Conservation (phyloP, 805 yeast genomes). For the Metschnikowia henanensis region DNA sequence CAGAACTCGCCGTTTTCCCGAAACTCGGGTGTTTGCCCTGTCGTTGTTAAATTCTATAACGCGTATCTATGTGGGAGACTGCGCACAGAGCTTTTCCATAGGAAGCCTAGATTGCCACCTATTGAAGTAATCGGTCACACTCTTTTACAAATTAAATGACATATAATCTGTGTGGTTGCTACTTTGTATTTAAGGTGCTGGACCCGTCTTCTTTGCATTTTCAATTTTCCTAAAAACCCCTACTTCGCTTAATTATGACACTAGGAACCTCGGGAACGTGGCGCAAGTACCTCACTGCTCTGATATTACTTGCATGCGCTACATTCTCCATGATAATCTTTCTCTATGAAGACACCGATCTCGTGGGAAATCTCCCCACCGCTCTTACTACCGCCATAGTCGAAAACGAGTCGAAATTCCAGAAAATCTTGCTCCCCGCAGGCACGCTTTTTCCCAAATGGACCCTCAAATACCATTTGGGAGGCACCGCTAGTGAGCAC, state of each 20-base stretch:
- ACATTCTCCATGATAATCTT: constrained; percentile 1
- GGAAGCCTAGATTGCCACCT: too few species aligned
- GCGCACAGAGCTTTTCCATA: too few species aligned
- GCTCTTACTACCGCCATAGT: background rate
- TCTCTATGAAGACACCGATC: background rate
- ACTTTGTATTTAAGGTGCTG: too few species aligned
- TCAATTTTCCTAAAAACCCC: too few species aligned
- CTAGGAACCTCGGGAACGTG: background rate
- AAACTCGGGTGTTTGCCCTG: too few species aligned
- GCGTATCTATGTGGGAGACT: too few species aligned
- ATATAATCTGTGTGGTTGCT: too few species aligned
- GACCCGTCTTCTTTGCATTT: background rate
- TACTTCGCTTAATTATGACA: background rate
- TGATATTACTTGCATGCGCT: background rate
- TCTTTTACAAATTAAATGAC: too few species aligned
- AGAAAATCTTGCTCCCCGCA: constrained; percentile 8
- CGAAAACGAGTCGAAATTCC: constrained; percentile 1
- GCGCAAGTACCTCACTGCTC: background rate
- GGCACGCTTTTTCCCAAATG: constrained; percentile 5
- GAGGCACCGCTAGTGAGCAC: constrained; percentile 5
- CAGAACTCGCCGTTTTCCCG: too few species aligned
- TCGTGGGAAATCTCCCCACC: background rate
- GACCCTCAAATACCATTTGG: constrained; percentile 5
- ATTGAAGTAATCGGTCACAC: too few species aligned
- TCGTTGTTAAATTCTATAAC: too few species aligned